These are phyloP conservation scores for Mycena metata DNA, from an alignment of 768 basidiomycete genomes.

Conservation along the genomic window DNA sequence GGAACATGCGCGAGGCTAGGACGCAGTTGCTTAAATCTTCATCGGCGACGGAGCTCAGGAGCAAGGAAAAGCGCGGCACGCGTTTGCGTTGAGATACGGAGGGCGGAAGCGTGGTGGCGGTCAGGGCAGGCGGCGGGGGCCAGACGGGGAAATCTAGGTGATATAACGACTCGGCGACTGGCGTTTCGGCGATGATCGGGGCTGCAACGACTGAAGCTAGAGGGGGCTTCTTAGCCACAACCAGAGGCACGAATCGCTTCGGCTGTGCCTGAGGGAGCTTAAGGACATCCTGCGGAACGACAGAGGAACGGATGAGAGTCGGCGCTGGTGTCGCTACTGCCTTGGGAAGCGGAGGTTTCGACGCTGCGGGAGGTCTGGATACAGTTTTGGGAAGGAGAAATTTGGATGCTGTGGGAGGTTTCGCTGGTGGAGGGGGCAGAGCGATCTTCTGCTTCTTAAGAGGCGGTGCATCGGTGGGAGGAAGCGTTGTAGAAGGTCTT, in stretches of 20 bases:
- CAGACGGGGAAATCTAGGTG: slow-evolving; percentile 52
- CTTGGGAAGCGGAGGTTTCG: slow-evolving; percentile 1
- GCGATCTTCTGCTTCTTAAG: slow-evolving; percentile 30
- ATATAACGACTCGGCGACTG: slow-evolving; percentile 29
- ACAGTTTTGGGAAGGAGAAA: slow-evolving; percentile 1
- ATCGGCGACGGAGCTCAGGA: slow-evolving; percentile 63
- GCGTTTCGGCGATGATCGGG: neutral
- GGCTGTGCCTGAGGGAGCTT: slow-evolving; percentile 3
- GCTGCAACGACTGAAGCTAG: slow-evolving; percentile 10
- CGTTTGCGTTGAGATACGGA: slow-evolving; percentile 69
- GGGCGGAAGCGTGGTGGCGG: slow-evolving; percentile 68
- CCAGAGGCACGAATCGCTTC: slow-evolving; percentile 51
- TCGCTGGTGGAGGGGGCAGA: neutral
- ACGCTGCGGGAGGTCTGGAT: neutral
- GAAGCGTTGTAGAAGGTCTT: slow-evolving; percentile 75
- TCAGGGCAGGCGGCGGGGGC: slow-evolving; percentile 44
- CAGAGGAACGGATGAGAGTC: neutral
- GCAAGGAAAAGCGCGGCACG: slow-evolving; percentile 64
- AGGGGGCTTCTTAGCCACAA: slow-evolving; percentile 39
- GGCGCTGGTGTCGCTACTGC: neutral
- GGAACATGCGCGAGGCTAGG: slow-evolving; percentile 71
- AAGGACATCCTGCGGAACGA: neutral
- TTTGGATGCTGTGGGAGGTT: slow-evolving; percentile 9
- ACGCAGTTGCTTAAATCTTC: slow-evolving; percentile 60
- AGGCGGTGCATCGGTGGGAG: slow-evolving; percentile 43